These are phyloP conservation scores for Lagenaria siceraria DNA, from an alignment of 306 rosid species.

Conservation along the genomic window DNA sequence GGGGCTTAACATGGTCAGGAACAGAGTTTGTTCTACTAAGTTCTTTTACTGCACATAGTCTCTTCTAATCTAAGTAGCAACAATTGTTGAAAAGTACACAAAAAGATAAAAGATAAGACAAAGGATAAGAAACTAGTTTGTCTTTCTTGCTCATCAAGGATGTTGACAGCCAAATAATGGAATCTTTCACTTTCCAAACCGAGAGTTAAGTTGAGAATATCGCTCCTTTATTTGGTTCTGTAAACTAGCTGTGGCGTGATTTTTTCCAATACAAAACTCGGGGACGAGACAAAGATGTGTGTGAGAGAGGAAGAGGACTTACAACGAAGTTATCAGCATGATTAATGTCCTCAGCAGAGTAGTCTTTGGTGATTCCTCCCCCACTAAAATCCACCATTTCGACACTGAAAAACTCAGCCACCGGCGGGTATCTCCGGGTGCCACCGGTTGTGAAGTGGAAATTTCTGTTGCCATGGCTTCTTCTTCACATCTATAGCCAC, in stretches of 20 bases:
- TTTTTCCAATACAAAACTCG: neutral
- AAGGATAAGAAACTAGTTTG: neutral
- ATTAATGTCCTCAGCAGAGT: slow-evolving; percentile 57
- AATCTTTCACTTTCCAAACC: neutral
- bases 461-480: slow-evolving; percentile 65
- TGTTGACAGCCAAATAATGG: neutral
- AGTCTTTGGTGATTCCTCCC: slow-evolving; percentile 44
- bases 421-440: slow-evolving; percentile 56
- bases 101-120: neutral
- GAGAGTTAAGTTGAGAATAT: neutral
- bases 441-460: slow-evolving; percentile 82
- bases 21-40: neutral
- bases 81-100: neutral
- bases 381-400: slow-evolving; percentile 80
- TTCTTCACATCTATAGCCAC: slow-evolving; percentile 53
- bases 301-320: slow-evolving; percentile 19
- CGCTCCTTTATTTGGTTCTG: neutral
- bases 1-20: neutral
- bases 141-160: neutral
- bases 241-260: neutral
- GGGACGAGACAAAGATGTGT: neutral
- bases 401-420: slow-evolving; percentile 42
- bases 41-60: neutral
- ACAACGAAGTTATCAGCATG: slow-evolving; percentile 43
- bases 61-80: neutral